Evolutionary conservation across 208 protist genomes (phyloP).

Genomic region (Acanthamoeba royreba): DNA sequence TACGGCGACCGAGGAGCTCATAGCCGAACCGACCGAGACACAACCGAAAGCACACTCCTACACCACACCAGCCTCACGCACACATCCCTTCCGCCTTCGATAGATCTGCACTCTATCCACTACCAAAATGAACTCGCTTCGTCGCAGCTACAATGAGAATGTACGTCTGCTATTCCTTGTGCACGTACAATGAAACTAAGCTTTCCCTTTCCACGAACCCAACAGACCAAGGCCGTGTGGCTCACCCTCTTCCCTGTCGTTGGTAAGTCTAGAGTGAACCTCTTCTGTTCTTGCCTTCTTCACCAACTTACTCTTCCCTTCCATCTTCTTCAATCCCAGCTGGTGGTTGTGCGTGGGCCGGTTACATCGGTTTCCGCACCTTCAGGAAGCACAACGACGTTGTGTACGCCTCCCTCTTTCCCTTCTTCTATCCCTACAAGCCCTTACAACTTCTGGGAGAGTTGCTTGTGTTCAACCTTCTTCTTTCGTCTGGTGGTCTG

Average conservation of each 20-base stretch:
- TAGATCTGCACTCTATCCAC: not conserved
- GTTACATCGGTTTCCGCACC: not conserved
- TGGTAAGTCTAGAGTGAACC: not conserved
- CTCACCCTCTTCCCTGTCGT: not conserved
- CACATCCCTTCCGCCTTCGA: not conserved
- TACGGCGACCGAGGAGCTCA: too few relatives aligned
- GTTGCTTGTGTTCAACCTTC: too few relatives aligned
- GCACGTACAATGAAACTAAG: not conserved
- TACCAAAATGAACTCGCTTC: not conserved
- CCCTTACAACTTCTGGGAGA: too few relatives aligned
- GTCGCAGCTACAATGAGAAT: not conserved
- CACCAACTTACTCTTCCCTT: not conserved
- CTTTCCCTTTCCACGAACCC: not conserved
- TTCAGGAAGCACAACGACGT: not conserved
- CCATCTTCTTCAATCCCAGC: not conserved
- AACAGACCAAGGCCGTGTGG: not conserved
- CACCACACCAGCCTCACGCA: not conserved
- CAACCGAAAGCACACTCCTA: too few relatives aligned
- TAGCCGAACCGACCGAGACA: too few relatives aligned
- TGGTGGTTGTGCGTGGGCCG: not conserved
- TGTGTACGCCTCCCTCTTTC: too few relatives aligned
- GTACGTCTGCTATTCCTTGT: too few relatives aligned
- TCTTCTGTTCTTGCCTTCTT: not conserved
- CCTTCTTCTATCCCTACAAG: too few relatives aligned
- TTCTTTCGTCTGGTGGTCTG: too few relatives aligned